Percentiles rank a stretch among this genome's conserved stretches.
These are phyloP conservation scores for Endoconidiophora laricicola DNA, from an alignment of 2,329 filamentous ascomycete genomes.

Conservation along the genomic window DNA sequence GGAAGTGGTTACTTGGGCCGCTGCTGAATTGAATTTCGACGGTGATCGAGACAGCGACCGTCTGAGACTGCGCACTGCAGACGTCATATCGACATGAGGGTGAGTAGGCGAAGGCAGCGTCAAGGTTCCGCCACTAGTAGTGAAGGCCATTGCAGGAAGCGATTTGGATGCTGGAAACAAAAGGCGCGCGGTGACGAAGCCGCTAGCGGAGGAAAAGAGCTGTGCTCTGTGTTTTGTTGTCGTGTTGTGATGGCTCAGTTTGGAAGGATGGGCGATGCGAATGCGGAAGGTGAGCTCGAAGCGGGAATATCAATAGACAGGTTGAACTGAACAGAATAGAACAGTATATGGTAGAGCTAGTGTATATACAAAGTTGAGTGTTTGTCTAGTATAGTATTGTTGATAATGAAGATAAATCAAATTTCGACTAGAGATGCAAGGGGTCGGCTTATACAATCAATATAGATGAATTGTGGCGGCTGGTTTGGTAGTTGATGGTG, in stretches of 20 bases:
- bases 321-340: no score
- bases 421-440: neutral
- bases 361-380: no score
- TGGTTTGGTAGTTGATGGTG: neutral
- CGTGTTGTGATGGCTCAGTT: neutral
- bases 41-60: slow-evolving; percentile 87
- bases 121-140: slow-evolving; percentile 51
- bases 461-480: neutral
- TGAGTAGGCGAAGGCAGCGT: slow-evolving; percentile 78
- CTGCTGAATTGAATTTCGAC: slow-evolving; percentile 48
- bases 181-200: neutral
- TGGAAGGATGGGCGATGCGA: no score
- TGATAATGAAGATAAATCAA: neutral
- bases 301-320: no score
- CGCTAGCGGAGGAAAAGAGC: neutral
- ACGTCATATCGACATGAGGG: slow-evolving; percentile 64
- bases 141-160: slow-evolving; percentile 35
- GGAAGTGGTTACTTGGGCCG: slow-evolving; percentile 4
- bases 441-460: neutral
- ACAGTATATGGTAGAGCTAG: no score
- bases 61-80: slow-evolving; percentile 65
- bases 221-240: neutral
- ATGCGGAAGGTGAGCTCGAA: no score
- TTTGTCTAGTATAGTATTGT: no score
- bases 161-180: slow-evolving; percentile 6